Evolutionary conservation across 2,329 filamentous ascomycete genomes (phyloP).

Genomic region (Cladosporium sp.): DNA sequence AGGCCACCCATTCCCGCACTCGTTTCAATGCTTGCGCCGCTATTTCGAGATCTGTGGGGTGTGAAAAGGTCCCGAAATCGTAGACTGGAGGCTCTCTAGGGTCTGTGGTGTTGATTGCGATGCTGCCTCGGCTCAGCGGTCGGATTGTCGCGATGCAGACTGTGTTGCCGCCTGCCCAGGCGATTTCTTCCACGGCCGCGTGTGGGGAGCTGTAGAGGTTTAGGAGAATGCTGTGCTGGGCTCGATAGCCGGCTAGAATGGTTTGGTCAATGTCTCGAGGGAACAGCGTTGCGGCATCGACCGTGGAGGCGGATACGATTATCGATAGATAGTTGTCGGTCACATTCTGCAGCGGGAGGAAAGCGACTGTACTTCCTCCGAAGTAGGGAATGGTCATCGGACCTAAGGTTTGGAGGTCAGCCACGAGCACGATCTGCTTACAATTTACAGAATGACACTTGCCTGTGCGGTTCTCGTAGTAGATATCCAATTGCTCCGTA

Average conservation of each 20-base stretch:
- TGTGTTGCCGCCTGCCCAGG: constrained; percentile 25
- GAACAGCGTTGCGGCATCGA: constrained; percentile 14
- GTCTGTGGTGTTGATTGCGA: constrained; percentile 34
- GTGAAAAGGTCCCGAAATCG: constrained; percentile 32
- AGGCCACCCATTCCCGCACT: constrained; percentile 33
- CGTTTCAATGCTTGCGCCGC: constrained; percentile 33
- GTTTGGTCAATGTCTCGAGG: constrained; percentile 16
- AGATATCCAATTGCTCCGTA: constrained; percentile 39
- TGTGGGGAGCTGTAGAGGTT: constrained; percentile 22
- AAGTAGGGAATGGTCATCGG: constrained; percentile 24
- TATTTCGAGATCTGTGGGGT: constrained; percentile 35
- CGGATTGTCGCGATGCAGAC: constrained; percentile 31
- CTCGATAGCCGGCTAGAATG: constrained; percentile 26
- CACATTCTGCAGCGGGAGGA: constrained; percentile 20
- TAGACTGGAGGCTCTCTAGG: constrained; percentile 31
- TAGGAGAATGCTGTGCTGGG: constrained; percentile 25
- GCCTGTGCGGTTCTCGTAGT: constrained; percentile 19
- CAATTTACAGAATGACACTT: not conserved
- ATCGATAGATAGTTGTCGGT: constrained; percentile 19
- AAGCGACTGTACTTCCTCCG: constrained; percentile 18
- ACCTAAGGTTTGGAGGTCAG: constrained; percentile 15
- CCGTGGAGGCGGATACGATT: constrained; percentile 17
- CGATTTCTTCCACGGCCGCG: constrained; percentile 32
- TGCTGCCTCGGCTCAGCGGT: constrained; percentile 35
- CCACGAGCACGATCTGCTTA: too few relatives aligned